Evolutionary conservation across 2,329 filamentous ascomycete genomes (phyloP).

Genomic region (Erysiphe pulchra): DNA sequence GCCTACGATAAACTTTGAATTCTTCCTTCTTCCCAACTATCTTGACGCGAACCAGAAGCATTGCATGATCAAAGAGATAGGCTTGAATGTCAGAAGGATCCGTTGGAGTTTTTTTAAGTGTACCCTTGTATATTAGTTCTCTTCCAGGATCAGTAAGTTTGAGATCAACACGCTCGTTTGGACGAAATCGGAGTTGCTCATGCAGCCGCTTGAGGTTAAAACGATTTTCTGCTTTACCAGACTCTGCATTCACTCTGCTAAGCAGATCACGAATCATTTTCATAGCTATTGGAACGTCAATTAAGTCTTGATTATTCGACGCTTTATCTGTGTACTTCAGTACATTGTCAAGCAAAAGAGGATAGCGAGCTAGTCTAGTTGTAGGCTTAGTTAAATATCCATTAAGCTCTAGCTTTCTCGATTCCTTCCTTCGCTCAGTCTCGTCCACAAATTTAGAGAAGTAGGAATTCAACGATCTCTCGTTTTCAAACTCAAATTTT

Average conservation of each 20-base stretch:
- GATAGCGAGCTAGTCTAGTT: conserved; percentile 81
- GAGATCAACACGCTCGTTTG: conserved; percentile 75
- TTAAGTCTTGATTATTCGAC: conserved; percentile 67
- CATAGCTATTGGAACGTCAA: conserved; percentile 78
- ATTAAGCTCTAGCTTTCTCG: conserved; percentile 85
- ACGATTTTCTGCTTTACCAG: conserved; percentile 88
- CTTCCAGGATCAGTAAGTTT: conserved; percentile 84
- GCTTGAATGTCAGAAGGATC: conserved; percentile 78
- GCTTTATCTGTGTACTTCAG: conserved; percentile 53
- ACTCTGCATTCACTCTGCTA: conserved; percentile 74
- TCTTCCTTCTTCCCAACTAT: conserved; percentile 82
- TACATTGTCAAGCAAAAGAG: conserved; percentile 72
- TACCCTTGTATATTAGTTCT: conserved; percentile 82
- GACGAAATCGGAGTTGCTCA: conserved; percentile 71
- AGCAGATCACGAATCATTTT: conserved; percentile 68
- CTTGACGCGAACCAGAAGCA: conserved; percentile 77
- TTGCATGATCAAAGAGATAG: conserved; percentile 88
- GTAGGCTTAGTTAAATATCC: conserved; percentile 96
- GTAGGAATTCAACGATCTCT: conserved; percentile 59
- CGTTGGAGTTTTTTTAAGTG: conserved; percentile 74
- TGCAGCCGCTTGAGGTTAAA: conserved; percentile 88
- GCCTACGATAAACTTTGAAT: conserved; percentile 78
- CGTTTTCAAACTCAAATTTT: conserved; percentile 95
- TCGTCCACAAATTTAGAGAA: conserved; percentile 90
- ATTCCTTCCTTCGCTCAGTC: conserved; percentile 87